Base-by-base conservation (phyloP, 129 eudicot species). In the Solidago caesia region DNA sequence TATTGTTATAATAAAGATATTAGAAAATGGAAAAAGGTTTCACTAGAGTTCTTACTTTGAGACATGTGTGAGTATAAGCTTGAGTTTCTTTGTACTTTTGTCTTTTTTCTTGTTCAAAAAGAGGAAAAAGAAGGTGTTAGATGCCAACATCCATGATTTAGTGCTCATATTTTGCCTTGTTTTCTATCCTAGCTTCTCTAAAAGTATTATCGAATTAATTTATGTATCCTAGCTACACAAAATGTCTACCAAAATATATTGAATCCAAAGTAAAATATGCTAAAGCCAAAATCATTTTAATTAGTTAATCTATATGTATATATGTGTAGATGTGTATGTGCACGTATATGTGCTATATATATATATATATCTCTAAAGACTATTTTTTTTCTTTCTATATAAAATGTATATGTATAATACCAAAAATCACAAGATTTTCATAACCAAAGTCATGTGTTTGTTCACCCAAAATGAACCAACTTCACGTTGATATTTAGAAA, bases 71-170 rank as follows among this genome's bases (percentile, higher is more conserved):
- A 13, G 70, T 29, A 65, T 67, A 47, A 46, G 68, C 66, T 72
- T 79, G 78, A 72, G 83, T 66, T 79, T 72, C 73, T 64, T 72
- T 33, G 67, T 71, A 72, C 82, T 79, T 71, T 78, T 43, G 77
- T 52, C 72, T 44, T 64, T 65, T 78, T 65, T 53, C 79, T 72
- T 72, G 78, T 72, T 72, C 78, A 79, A 79, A 79, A 71, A 56
- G 75, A 72, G 73, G 51, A 78, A 72, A 78, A 79, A 62, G 78
- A 52, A 64, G 67, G 66, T 64, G 73, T 72, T 64, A 43, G 78
- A 79, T 72, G 76, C 78, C 72, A 79, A 72, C 78, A 79, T 44
- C 73, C 78, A 72, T 64, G 60, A 79, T 79, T 72, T 79, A 57
- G 41, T 79, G 72, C 77, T 63, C 53, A 63, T 73, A 29, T 78